Conservation (phyloP, 441 rosid species). For the Mallotus japonicus region DNA sequence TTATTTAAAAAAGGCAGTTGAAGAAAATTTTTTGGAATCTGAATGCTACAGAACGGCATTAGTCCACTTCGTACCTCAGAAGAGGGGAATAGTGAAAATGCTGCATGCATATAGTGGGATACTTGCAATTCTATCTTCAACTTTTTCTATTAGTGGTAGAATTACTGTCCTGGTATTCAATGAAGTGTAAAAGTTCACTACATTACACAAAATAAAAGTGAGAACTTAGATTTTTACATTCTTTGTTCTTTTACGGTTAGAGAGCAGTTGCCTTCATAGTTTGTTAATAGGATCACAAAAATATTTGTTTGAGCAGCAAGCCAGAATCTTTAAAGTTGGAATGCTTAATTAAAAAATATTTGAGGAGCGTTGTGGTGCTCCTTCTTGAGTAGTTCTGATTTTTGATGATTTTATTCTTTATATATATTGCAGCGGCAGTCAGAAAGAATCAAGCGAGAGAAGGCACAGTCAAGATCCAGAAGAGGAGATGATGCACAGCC, state of each 20-base stretch:
- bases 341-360: no score
- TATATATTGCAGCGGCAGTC: slow-evolving; percentile 64
- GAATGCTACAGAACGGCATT: no score
- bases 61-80: background rate
- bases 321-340: background rate
- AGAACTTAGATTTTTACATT: no score
- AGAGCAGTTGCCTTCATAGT: background rate
- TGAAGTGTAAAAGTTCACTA: background rate
- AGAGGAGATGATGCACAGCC: slow-evolving; percentile 65
- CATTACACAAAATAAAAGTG: no score
- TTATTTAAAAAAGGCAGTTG: no score
- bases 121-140: no score
- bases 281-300: background rate
- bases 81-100: background rate
- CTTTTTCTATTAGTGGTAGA: no score
- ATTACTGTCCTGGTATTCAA: background rate
- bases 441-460: slow-evolving; percentile 67
- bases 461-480: slow-evolving; percentile 45
- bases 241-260: no score
- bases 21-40: no score
- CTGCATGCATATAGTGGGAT: no score
- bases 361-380: background rate
- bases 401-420: slow-evolving; percentile 14
- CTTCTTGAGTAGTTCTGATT: background rate
- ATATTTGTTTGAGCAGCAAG: background rate